A percentile compares a stretch with the other conserved stretches of the same genome.
phyloP scores from a whole-genome alignment of 192 early-diverging fungal species.

The Blastocladiella britannica region DNA sequence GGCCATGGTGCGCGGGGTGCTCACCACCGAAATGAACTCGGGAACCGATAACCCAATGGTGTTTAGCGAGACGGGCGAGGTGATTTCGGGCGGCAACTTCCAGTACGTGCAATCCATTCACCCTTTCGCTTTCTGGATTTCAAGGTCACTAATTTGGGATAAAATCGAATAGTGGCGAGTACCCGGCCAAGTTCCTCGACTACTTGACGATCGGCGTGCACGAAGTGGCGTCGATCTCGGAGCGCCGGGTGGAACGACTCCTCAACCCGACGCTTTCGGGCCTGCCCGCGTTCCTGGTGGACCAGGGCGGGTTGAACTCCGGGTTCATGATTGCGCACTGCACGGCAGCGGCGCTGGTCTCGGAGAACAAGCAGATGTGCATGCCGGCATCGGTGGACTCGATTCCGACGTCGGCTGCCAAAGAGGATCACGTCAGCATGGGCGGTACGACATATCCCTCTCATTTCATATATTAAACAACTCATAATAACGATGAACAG shows the following conservation, averaged over 20 bases:
- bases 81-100: constrained; percentile 10
- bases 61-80: constrained; percentile 6
- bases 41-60: constrained; percentile 11
- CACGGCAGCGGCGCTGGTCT: constrained; percentile 8
- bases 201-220: constrained; percentile 11
- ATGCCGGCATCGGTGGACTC: constrained; percentile 8
- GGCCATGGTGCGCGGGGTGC: constrained; percentile 2
- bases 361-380: constrained; percentile 9
- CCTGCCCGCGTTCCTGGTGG: constrained; percentile 8
- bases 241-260: constrained; percentile 7
- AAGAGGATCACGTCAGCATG: constrained; percentile 9
- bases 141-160: no score
- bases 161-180: no score
- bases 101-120: no score
- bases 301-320: constrained; percentile 7
- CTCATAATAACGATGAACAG: no score
- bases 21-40: constrained; percentile 8
- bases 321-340: constrained; percentile 12
- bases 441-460: no score
- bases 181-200: constrained; percentile 8
- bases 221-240: constrained; percentile 6
- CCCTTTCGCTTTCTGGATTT: no score
- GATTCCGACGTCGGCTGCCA: constrained; percentile 5
- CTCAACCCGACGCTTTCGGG: constrained; percentile 5
- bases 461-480: no score